A percentile compares a stretch with the other conserved stretches of the same genome.
Evolutionary conservation across 2,329 filamentous ascomycete species (phyloP).

Genomic region (Cytospora chrysosperma): DNA sequence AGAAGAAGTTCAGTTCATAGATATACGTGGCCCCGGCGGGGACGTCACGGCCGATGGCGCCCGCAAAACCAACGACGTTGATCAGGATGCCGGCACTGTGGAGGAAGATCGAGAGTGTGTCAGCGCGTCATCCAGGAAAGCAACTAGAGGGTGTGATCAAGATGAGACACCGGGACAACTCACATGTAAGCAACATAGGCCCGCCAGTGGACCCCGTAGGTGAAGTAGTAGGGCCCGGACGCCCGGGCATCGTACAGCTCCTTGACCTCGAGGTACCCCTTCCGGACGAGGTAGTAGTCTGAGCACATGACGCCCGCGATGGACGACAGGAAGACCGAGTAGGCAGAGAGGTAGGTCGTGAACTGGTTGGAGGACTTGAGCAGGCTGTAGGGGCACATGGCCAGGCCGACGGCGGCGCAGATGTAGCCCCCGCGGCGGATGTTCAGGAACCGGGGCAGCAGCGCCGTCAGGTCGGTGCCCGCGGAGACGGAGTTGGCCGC

Average conservation of each 20-base stretch:
- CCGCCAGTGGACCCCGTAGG: slow-evolving; percentile 74
- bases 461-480: slow-evolving; percentile 77
- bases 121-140: too few relatives aligned
- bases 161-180: background rate
- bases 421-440: slow-evolving; percentile 87
- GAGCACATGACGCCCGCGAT: slow-evolving; percentile 88
- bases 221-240: slow-evolving; percentile 71
- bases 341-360: slow-evolving; percentile 87
- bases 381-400: slow-evolving; percentile 85
- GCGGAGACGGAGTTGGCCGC: slow-evolving; percentile 83
- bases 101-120: too few relatives aligned
- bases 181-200: slow-evolving; percentile 77
- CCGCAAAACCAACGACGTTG: slow-evolving; percentile 89
- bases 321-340: slow-evolving; percentile 89
- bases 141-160: too few relatives aligned
- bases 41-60: slow-evolving; percentile 69
- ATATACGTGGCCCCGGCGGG: slow-evolving; percentile 80
- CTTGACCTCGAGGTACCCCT: slow-evolving; percentile 75
- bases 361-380: slow-evolving; percentile 76
- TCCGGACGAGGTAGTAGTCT: slow-evolving; percentile 86
- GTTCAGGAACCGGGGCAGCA: slow-evolving; percentile 76
- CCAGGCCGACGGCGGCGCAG: slow-evolving; percentile 74
- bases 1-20: slow-evolving; percentile 90
- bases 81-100: slow-evolving; percentile 68
- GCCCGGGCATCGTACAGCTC: slow-evolving; percentile 74